A percentile compares a stretch with the other conserved stretches of the same genome.
Evolutionary conservation across 2,329 filamentous ascomycete genomes (phyloP).

Genomic region (Biscogniauxia marginata): DNA sequence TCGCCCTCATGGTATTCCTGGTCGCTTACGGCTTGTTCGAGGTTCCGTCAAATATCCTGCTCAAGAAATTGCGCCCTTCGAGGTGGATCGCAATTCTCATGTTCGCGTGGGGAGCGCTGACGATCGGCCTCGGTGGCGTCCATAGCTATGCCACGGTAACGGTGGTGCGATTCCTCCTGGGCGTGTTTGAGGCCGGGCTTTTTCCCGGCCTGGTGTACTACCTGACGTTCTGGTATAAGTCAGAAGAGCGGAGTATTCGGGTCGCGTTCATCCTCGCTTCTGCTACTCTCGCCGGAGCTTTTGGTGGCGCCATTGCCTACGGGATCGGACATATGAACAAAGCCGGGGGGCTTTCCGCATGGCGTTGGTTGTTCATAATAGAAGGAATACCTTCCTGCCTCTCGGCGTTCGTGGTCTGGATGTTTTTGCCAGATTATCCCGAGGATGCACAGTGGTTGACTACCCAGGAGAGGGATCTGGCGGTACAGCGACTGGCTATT

Average conservation of each 20-base stretch:
- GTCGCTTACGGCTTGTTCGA: constrained; percentile 51
- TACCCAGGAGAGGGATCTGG: constrained; percentile 54
- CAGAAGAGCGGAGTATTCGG: constrained; percentile 67
- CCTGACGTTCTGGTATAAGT: constrained; percentile 71
- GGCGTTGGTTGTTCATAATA: constrained; percentile 66
- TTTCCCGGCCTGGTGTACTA: constrained; percentile 67
- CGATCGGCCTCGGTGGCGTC: constrained; percentile 64
- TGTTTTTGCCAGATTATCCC: constrained; percentile 64
- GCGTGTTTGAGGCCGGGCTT: constrained; percentile 67
- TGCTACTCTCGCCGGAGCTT: constrained; percentile 69
- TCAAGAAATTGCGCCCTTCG: constrained; percentile 62
- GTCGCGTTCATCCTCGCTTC: constrained; percentile 69
- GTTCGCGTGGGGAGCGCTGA: constrained; percentile 66
- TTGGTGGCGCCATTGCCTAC: constrained; percentile 70
- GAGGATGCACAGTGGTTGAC: constrained; percentile 63
- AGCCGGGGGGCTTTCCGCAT: constrained; percentile 59
- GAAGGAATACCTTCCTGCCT: constrained; percentile 45
- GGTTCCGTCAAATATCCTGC: constrained; percentile 63
- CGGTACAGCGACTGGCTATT: constrained; percentile 40
- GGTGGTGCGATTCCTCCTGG: constrained; percentile 65
- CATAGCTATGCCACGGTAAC: constrained; percentile 61
- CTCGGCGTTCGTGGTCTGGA: constrained; percentile 56
- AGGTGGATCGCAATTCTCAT: constrained; percentile 67
- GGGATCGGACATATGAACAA: constrained; percentile 71
- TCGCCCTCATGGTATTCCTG: constrained; percentile 37